Evolutionary conservation across 192 early-diverging fungal species (phyloP), one percentile per base, ranked within the genome.

Genomic region (Podila epicladia): DNA sequence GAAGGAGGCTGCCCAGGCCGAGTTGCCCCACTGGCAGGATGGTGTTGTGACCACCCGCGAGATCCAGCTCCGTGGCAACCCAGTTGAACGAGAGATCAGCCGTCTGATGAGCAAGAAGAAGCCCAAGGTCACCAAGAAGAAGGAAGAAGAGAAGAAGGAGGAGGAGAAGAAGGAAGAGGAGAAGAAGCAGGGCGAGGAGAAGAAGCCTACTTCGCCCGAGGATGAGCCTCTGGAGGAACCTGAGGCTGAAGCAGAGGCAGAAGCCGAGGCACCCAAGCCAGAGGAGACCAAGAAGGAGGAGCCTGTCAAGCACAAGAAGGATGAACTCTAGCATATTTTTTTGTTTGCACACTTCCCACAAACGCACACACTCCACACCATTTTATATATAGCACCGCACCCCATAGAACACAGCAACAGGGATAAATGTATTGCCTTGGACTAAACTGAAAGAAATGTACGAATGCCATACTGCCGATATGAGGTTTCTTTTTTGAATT

Each of bases 41-140:
- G 95, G 95, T 12, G 89, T 89, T 9, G 86, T 97, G 28, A 71
- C 85, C 8, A 84, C 87, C 2, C 70, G 61, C 7, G 89, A 92
- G 33, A 85, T 93, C 26, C 83, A 91, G 61, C 45, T 80, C 58
- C 88, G 86, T 51, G 76, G 77, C 9, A 73, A 71, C 51, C 75
- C 72, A 13, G 72, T 95, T 22, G 86, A 91, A 64, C 80, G 75
- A 2, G 86, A 83, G 45, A 76, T 91, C 72, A 72, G 86, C 50
- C 85, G 82, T 29, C 77, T 92, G 69, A 76, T 90, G 49, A 84
- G 74, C 66, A 91, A 89, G 77, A 91, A 90, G 84, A 83, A 86
- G 68, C 85, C 86, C 45, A 90, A 88, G 82, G 85, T 85, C 55
- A 50, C 74, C n/a, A 84, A 85, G 77, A 80, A 72, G 75, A 62